phyloP scores from a whole-genome alignment of 2,329 filamentous ascomycete genomes.

The Neodidymelliopsis sp. region DNA sequence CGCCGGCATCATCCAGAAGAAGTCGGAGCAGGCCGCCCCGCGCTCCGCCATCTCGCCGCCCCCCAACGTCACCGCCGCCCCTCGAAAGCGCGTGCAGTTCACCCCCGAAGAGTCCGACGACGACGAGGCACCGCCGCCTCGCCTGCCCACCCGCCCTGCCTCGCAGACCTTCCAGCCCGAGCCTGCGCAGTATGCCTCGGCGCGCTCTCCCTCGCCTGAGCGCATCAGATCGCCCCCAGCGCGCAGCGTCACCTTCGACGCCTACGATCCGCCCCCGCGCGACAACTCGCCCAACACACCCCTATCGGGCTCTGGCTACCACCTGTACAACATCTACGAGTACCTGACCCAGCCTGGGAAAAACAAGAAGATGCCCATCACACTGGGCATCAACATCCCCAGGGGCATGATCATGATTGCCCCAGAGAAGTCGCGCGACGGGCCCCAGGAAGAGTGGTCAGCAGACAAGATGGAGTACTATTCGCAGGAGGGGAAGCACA shows the following conservation, averaged over 20 bases:
- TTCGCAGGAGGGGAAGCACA: constrained; percentile 96
- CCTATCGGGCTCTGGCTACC: constrained; percentile 78
- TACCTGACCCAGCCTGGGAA: constrained; percentile 98
- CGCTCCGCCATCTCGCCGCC: constrained; percentile 56
- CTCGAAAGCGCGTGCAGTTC: constrained; percentile 61
- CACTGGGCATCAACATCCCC: constrained; percentile 87
- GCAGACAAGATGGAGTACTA: constrained; percentile 97
- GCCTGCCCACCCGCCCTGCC: constrained; percentile 67
- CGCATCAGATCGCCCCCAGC: constrained; percentile 48
- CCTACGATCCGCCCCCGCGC: constrained; percentile 48
- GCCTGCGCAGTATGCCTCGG: constrained; percentile 50
- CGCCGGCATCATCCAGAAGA: constrained; percentile 61
- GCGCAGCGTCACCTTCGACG: constrained; percentile 48
- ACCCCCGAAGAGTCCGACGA: constrained; percentile 72
- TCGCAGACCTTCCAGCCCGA: constrained; percentile 64
- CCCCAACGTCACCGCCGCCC: constrained; percentile 57
- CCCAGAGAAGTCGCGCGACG: constrained; percentile 83
- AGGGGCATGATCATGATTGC: constrained; percentile 91
- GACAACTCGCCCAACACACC: constrained; percentile 51
- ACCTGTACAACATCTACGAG: constrained; percentile 96
- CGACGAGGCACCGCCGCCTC: constrained; percentile 67
- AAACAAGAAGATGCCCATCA: constrained; percentile 98
- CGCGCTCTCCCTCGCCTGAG: constrained; percentile 50
- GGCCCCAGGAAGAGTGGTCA: constrained; percentile 88
- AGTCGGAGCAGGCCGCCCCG: constrained; percentile 49